Evolutionary conservation across 177 flowering plant genomes (phyloP).

Genomic region (Telopea speciosissima): DNA sequence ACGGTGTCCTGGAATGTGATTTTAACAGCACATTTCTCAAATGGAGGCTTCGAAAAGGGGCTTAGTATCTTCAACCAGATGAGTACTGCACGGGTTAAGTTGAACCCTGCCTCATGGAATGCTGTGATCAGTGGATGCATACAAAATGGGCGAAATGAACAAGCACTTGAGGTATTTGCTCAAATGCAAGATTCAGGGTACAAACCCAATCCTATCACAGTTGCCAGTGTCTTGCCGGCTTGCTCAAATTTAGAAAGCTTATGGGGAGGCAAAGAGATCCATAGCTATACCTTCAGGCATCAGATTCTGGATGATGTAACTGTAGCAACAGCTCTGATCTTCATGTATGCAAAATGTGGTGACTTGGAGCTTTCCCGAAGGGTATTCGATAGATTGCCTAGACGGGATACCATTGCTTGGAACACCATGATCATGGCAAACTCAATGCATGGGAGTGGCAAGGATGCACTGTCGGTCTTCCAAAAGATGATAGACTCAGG

Average conservation of each 20-base stretch:
- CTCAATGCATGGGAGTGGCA: conserved; percentile 58
- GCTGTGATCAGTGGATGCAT: conserved; percentile 49
- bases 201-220: conserved; percentile 48
- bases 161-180: conserved; percentile 30
- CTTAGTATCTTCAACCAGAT: conserved; percentile 31
- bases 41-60: conserved; percentile 43
- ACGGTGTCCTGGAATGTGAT: conserved; percentile 55
- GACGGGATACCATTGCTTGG: conserved; percentile 51
- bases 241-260: conserved; percentile 39
- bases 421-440: conserved; percentile 54
- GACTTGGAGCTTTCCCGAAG: conserved; percentile 32
- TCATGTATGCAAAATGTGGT: conserved; percentile 64
- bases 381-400: conserved; percentile 32
- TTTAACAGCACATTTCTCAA: conserved; percentile 34
- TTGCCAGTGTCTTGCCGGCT: conserved; percentile 42
- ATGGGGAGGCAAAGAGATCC: conserved; percentile 46
- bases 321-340: conserved; percentile 39
- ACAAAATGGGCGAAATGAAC: conserved; percentile 37
- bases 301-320: conserved; percentile 23
- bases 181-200: conserved; percentile 41
- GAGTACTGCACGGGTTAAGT: conserved; percentile 27
- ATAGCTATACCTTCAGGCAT: conserved; percentile 37
- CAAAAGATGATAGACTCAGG: conserved; percentile 40
- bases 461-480: conserved; percentile 40
- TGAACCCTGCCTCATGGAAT: conserved; percentile 47